A percentile compares a stretch with the other conserved stretches of the same genome.
Evolutionary conservation across 805 yeast genomes (phyloP).

Genomic region (Pichia membranifaciens): DNA sequence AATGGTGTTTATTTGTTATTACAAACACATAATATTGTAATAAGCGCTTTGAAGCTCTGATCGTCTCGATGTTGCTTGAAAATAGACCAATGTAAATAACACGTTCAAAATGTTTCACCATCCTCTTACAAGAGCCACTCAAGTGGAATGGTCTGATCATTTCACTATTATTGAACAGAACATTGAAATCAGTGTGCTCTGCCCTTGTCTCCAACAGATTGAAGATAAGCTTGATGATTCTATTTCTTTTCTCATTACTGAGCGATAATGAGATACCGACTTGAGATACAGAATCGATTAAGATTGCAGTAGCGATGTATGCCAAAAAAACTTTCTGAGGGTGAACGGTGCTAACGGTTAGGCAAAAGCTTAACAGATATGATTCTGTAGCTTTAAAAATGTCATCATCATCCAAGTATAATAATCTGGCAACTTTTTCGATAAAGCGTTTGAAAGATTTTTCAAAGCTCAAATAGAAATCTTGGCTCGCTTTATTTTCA

Average conservation of each 20-base stretch:
- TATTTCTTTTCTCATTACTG: constrained; percentile 22
- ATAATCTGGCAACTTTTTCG: constrained; percentile 33
- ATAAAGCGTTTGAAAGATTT: constrained; percentile 19
- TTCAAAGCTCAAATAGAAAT: constrained; percentile 19
- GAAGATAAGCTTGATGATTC: constrained; percentile 34
- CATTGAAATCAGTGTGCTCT: constrained; percentile 20
- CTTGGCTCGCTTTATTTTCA: background rate
- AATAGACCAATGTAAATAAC: constrained; percentile 47
- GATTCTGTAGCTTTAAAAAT: constrained; percentile 33
- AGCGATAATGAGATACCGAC: constrained; percentile 23
- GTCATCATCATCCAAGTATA: constrained; percentile 32
- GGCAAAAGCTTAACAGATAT: constrained; percentile 31
- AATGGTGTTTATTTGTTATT: constrained; percentile 20
- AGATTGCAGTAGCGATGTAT: constrained; percentile 34
- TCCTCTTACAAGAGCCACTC: constrained; percentile 25
- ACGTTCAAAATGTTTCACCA: constrained; percentile 42
- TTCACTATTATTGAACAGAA: constrained; percentile 6
- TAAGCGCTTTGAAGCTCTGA: constrained; percentile 40
- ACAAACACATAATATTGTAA: constrained; percentile 25
- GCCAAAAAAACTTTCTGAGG: constrained; percentile 30
- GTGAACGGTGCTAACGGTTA: constrained; percentile 28
- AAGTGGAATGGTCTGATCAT: constrained; percentile 17
- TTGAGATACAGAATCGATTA: constrained; percentile 34
- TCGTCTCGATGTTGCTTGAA: constrained; percentile 45
- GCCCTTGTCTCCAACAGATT: constrained; percentile 33